phyloP scores from a whole-genome alignment of 305 asterid genomes.

The Fraxinus angustifolia region DNA sequence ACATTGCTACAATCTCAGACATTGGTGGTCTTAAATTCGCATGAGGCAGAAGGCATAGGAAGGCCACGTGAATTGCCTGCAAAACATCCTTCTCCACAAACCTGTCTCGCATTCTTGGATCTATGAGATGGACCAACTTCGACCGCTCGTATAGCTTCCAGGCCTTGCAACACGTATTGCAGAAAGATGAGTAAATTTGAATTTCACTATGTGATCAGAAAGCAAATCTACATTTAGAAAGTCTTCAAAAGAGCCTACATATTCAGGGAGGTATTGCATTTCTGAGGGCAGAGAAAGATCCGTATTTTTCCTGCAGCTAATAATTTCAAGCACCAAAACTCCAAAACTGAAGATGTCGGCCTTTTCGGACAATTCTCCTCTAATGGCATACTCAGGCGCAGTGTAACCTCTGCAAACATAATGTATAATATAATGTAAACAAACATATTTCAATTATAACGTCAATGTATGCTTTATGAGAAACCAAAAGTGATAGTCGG shows the following conservation, averaged over 20 bases:
- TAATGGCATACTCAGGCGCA: slow-evolving; percentile 72
- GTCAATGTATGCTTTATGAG: neutral
- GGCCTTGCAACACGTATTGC: slow-evolving; percentile 35
- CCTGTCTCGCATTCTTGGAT: slow-evolving; percentile 45
- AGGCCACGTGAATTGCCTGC: slow-evolving; percentile 51
- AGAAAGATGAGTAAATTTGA: slow-evolving; percentile 16
- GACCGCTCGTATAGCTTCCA: slow-evolving; percentile 68
- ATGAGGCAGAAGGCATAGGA: slow-evolving; percentile 58
- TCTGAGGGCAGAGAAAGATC: slow-evolving; percentile 66
- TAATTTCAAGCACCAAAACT: slow-evolving; percentile 62
- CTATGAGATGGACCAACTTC: slow-evolving; percentile 51
- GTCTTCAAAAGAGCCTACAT: slow-evolving; percentile 33
- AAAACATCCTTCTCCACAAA: slow-evolving; percentile 42
- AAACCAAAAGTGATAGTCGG: neutral
- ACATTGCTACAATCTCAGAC: slow-evolving; percentile 73
- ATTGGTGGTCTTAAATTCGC: slow-evolving; percentile 68
- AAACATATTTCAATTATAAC: neutral
- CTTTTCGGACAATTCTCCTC: slow-evolving; percentile 76
- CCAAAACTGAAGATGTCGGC: slow-evolving; percentile 85
- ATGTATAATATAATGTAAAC: neutral
- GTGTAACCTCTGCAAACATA: slow-evolving; percentile 58
- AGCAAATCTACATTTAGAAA: slow-evolving; percentile 4
- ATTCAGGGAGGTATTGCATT: slow-evolving; percentile 75
- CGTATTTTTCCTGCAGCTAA: slow-evolving; percentile 63
- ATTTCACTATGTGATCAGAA: neutral